A percentile compares a stretch with the other conserved stretches of the same genome.
phyloP scores from a whole-genome alignment of 208 protist genomes.

The Leptomonas seymouri region DNA sequence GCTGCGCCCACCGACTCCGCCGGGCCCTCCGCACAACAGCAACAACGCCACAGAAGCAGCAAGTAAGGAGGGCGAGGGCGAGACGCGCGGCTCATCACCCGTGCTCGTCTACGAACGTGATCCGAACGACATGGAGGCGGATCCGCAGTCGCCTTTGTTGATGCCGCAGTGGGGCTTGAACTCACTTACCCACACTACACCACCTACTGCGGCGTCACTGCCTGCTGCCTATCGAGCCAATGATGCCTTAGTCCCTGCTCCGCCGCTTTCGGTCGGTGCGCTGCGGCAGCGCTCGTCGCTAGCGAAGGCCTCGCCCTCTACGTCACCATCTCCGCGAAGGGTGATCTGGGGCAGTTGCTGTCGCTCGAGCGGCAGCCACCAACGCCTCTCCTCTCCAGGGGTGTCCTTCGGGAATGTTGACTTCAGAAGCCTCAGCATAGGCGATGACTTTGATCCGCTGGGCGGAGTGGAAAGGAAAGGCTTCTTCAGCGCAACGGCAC shows the following conservation, averaged over 20 bases:
- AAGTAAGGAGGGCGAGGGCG: not conserved
- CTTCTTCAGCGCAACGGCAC: slow-evolving; percentile 5
- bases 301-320: not conserved
- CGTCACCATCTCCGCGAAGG: not conserved
- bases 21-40: not conserved
- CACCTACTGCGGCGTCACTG: not conserved
- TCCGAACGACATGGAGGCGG: not conserved
- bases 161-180: not conserved
- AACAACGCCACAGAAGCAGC: not conserved
- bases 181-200: not conserved
- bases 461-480: not conserved
- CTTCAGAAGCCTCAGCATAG: slow-evolving; percentile 4
- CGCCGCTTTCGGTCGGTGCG: slow-evolving; percentile 9
- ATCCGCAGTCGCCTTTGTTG: not conserved
- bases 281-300: slow-evolving; percentile 12
- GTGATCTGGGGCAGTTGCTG: not conserved
- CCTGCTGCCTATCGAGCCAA: not conserved
- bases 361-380: slow-evolving; percentile 9
- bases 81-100: slow-evolving; percentile 5
- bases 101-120: slow-evolving; percentile 20
- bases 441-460: not conserved
- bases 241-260: slow-evolving; percentile 1
- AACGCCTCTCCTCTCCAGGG: slow-evolving; percentile 11
- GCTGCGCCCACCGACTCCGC: not conserved
- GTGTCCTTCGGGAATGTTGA: slow-evolving; percentile 17